Base-by-base conservation (phyloP, 2,329 filamentous ascomycete species). In the Dactylellina sp. region DNA sequence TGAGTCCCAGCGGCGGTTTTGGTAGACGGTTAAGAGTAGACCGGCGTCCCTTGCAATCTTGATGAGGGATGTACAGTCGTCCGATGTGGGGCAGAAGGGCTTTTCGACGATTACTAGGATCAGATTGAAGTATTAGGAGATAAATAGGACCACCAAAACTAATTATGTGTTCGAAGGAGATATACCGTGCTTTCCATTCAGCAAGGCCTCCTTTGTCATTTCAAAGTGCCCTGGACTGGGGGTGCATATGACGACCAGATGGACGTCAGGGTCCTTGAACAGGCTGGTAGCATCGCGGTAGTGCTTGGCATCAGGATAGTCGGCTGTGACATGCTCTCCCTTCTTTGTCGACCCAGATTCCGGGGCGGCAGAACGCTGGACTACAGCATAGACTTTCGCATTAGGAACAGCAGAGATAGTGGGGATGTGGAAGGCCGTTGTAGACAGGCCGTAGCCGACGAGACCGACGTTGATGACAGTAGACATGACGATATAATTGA, bases 361-460 rank as follows among this genome's bases (percentile, higher is more conserved):
- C 4, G 70, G 61, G 37, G 70, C 60, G 24, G 55, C 55, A 16
- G 70, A 52, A 37, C 84, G 82, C 75, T 86, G 84, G 22, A 86
- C 76, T 59, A 86, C 83, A 2, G 84, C 83, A 18, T 83, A 79
- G 28, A 86, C 80, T 49, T 83, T 77, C 12, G 84, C 80, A 49
- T 85, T 82, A 1, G 82, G 80, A 75, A 84, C 84, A 0, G 82
- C 81, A 0, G 81, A 79, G 75, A 86, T 84, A 75, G 84, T 86
- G 0, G 85, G 85, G 1, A 85, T 80, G 63, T 86, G 84, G 70
- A 85, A 86, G 71, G 79, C 81, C 75, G 83, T 84, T 14, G 83
- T 79, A 0, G 84, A 81, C 62, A 82, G 81, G 78, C 84, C 84
- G 63, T 86, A 86, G 75, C 84, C 84, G 35, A 86, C 78, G 47